phyloP scores from a whole-genome alignment of 805 yeast species.

The Saccharomycopsis sp. region DNA sequence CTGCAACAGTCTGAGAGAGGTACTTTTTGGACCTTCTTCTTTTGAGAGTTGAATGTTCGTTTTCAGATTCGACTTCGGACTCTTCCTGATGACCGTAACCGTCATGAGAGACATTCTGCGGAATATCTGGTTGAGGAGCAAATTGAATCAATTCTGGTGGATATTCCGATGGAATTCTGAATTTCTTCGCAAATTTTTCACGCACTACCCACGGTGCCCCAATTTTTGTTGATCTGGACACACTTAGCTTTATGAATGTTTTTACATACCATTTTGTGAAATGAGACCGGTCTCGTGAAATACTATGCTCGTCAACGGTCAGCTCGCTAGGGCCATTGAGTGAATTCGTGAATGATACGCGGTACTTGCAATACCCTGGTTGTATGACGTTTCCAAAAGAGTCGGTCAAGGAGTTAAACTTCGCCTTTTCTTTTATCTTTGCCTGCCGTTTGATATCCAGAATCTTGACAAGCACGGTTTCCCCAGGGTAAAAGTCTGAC shows the following conservation, averaged over 20 bases:
- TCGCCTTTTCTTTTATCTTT: constrained; percentile 20
- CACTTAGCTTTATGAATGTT: constrained; percentile 75
- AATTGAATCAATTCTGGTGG: constrained; percentile 44
- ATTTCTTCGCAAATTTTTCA: constrained; percentile 62
- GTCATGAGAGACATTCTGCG: neutral
- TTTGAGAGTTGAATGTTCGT: neutral
- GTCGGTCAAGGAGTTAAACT: constrained; percentile 40
- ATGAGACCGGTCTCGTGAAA: constrained; percentile 74
- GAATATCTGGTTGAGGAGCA: constrained; percentile 11
- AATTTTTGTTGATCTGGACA: constrained; percentile 68
- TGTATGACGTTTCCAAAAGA: constrained; percentile 31
- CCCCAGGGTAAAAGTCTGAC: constrained; percentile 88
- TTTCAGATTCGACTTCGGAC: neutral
- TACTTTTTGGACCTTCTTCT: neutral
- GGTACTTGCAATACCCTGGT: constrained; percentile 59
- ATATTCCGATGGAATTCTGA: constrained; percentile 54
- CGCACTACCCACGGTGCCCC: constrained; percentile 98
- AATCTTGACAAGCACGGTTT: constrained; percentile 54
- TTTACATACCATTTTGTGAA: constrained; percentile 88
- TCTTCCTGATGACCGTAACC: neutral
- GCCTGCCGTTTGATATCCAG: constrained; percentile 18
- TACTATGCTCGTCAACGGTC: constrained; percentile 65
- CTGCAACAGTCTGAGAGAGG: neutral
- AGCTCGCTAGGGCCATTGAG: constrained; percentile 43
- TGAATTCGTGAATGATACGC: constrained; percentile 50